These are phyloP conservation scores for Kalmusia sp. DNA, from an alignment of 2,329 filamentous ascomycete species.

Conservation along the genomic window DNA sequence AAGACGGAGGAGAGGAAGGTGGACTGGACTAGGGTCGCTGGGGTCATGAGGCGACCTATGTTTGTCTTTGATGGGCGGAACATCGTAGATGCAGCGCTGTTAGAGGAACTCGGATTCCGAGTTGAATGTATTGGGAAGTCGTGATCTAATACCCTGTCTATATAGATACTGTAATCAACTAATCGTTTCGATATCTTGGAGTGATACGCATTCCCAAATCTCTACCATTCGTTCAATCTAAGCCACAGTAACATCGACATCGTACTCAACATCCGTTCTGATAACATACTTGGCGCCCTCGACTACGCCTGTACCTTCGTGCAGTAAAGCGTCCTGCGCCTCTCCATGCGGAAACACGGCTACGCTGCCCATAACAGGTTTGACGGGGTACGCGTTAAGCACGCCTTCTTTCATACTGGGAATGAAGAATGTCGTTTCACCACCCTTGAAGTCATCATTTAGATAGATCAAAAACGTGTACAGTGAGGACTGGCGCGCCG, in stretches of 20 bases:
- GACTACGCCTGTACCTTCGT: constrained; percentile 75
- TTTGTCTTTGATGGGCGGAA: constrained; percentile 8
- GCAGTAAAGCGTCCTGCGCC: constrained; percentile 67
- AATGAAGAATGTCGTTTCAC: constrained; percentile 75
- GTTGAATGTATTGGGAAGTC: constrained; percentile 4
- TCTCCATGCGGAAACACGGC: constrained; percentile 76
- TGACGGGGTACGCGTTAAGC: constrained; percentile 73
- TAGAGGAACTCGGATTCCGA: constrained; percentile 1
- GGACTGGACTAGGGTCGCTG: not conserved
- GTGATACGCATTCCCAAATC: too few species aligned
- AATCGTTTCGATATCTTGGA: too few species aligned
- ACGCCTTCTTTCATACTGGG: constrained; percentile 69
- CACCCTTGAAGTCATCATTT: constrained; percentile 75
- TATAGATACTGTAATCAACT: too few species aligned
- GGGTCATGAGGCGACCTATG: constrained; percentile 3
- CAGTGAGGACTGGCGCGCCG: constrained; percentile 68
- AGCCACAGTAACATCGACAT: constrained; percentile 53
- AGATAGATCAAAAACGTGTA: constrained; percentile 75
- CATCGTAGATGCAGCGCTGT: not conserved
- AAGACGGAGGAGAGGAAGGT: not conserved
- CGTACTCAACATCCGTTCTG: constrained; percentile 74
- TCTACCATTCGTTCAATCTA: too few species aligned
- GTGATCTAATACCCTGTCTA: not conserved
- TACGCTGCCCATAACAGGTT: constrained; percentile 72
- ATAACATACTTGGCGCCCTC: constrained; percentile 74